phyloP scores from a whole-genome alignment of 192 early-diverging fungal genomes.

The Phycomyces blakesleeanus region DNA sequence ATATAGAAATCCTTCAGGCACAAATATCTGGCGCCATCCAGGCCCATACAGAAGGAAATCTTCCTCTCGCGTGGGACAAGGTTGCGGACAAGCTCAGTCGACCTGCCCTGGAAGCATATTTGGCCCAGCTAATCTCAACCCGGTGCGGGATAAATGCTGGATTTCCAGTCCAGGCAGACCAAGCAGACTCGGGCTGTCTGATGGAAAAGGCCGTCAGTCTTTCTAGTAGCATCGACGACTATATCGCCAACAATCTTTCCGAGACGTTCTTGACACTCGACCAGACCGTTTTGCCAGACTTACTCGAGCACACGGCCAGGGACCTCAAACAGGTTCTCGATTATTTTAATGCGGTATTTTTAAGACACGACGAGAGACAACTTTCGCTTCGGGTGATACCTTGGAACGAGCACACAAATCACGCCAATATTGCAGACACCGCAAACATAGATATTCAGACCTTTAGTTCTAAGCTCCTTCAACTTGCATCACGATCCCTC shows the following conservation, averaged over 20 bases:
- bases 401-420: conserved; percentile 4
- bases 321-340: conserved; percentile 17
- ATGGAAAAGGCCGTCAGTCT: conserved; percentile 13
- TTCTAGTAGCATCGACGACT: conserved; percentile 12
- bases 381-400: conserved; percentile 11
- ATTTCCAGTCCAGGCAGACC: not conserved
- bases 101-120: conserved; percentile 17
- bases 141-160: not conserved
- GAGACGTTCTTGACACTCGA: conserved; percentile 7
- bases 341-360: conserved; percentile 22
- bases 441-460: not conserved
- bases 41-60: conserved; percentile 19
- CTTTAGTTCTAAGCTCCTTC: not conserved
- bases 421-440: not conserved
- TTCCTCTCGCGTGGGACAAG: conserved; percentile 24
- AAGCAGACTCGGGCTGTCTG: conserved; percentile 6
- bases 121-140: conserved; percentile 2
- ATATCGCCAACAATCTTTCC: conserved; percentile 9
- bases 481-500: conserved; percentile 2
- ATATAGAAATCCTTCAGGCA: conserved; percentile 24
- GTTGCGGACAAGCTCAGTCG: conserved; percentile 18
- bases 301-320: conserved; percentile 9
- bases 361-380: conserved; percentile 8
- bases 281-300: conserved; percentile 11
- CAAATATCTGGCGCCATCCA: conserved; percentile 29